phyloP scores from a whole-genome alignment of 768 basidiomycete species.

The Exsudoporus frostii region DNA sequence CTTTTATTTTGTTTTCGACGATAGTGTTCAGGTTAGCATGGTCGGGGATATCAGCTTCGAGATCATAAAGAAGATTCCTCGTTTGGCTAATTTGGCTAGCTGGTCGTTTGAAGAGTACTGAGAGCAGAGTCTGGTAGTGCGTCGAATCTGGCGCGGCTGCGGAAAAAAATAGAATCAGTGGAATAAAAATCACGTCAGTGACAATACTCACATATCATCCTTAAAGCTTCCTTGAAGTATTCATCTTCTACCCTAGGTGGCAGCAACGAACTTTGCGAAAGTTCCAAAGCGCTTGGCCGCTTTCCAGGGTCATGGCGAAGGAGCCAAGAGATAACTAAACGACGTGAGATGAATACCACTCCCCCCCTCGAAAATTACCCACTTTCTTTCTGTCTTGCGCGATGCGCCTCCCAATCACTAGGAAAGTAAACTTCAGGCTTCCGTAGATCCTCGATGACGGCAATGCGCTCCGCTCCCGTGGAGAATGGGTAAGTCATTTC shows the following conservation, averaged over 20 bases:
- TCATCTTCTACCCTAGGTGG: constrained; percentile 81
- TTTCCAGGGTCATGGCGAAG: constrained; percentile 77
- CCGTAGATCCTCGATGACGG: constrained; percentile 75
- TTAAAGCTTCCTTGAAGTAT: constrained; percentile 76
- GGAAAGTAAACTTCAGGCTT: constrained; percentile 76
- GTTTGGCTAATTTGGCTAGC: constrained; percentile 59
- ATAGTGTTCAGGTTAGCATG: constrained; percentile 68
- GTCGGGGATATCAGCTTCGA: constrained; percentile 63
- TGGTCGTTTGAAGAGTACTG: constrained; percentile 73
- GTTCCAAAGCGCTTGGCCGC: constrained; percentile 78
- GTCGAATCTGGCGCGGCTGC: constrained; percentile 77
- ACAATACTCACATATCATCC: constrained; percentile 60
- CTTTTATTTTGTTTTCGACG: constrained; percentile 70
- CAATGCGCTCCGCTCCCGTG: constrained; percentile 81
- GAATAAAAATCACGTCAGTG: not conserved
- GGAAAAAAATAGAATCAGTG: not conserved
- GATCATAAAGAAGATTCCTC: constrained; percentile 72
- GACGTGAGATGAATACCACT: constrained; percentile 1
- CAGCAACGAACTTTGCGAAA: constrained; percentile 74
- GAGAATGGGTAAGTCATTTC: constrained; percentile 90
- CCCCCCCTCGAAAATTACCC: constrained; percentile 25
- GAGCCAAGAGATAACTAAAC: constrained; percentile 73
- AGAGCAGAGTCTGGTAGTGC: constrained; percentile 74
- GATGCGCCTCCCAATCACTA: constrained; percentile 60
- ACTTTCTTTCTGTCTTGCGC: constrained; percentile 69